Evolutionary conservation across 148 eudicot species (phyloP), one percentile per base, ranked within the genome.

Genomic region (Arctostaphylos glauca): DNA sequence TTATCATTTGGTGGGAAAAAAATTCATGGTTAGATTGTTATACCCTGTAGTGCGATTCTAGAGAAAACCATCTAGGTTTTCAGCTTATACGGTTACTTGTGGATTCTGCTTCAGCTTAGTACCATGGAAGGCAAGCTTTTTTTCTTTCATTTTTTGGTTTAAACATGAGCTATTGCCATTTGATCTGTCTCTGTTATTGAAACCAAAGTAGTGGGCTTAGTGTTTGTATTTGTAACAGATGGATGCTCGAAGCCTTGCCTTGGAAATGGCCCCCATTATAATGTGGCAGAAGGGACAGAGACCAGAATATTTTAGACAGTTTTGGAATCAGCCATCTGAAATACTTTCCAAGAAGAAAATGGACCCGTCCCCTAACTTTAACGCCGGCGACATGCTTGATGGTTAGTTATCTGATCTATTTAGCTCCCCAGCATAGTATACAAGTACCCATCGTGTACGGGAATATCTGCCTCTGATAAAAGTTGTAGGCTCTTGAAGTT

Each of bases 241-340:
- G 98, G 98, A 89, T 84, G 90, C 95, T 81, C 91, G 90, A 87
- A 92, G 93, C 86, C 94, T 96, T 82, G 91, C 98, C 5, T 91
- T 90, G 90, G 97, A 96, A 87, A 87, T 95, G 92, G 98, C 98
- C 15, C 97, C 97, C 21, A 90, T 94, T 53, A 86, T 96, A 31
- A 91, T 94, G 89, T 94, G 98, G 98, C 92, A 90, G 86, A 84
- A 87, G 84, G 98, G 90, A 47, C 86, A 84, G 77, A 90, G 92
- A 82, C 98, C 97, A 10, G 97, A 93, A 81, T 70, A 79, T 21
- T 92, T 90, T 81, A 87, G 86, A 80, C 95, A 92, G 86, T 87
- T 88, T 64, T 96, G 98, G 97, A 92, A 92, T 81, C 91, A 88
- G 25, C 91, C 88, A 50, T n/a, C 89, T n/a, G 89, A 84, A 72